Conservation (phyloP, 495 filamentous ascomycete genomes). For the Daldinia concentrica region DNA sequence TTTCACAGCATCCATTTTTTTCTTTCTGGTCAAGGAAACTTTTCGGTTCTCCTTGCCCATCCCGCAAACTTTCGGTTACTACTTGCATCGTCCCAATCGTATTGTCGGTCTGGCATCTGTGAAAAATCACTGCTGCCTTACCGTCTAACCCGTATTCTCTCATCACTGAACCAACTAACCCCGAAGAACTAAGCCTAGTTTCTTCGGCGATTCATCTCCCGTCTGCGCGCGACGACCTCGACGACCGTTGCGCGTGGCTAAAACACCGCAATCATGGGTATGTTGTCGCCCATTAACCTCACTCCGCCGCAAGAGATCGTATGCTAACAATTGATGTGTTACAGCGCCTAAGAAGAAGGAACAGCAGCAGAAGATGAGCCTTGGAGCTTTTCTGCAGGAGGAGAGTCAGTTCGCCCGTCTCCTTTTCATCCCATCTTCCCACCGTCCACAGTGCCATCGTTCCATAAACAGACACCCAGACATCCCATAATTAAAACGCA, state of each 20-base stretch:
- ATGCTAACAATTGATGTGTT: constrained; percentile 36
- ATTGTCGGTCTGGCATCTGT: constrained; percentile 15
- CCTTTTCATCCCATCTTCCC: constrained; percentile 31
- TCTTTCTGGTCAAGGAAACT: constrained; percentile 35
- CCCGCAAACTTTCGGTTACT: constrained; percentile 25
- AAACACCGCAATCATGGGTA: constrained; percentile 88
- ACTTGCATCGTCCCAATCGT: constrained; percentile 23
- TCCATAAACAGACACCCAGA: not conserved
- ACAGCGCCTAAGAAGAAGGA: constrained; percentile 89
- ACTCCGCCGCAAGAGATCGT: constrained; percentile 11
- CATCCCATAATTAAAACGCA: constrained; percentile 6
- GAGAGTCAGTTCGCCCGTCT: constrained; percentile 68
- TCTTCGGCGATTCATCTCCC: constrained; percentile 39
- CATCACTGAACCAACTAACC: not conserved
- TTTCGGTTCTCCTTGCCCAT: constrained; percentile 34
- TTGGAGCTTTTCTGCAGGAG: constrained; percentile 89
- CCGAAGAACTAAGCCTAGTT: constrained; percentile 30
- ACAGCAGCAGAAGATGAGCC: constrained; percentile 89
- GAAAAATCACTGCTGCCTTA: constrained; percentile 18
- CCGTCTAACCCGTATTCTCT: constrained; percentile 3
- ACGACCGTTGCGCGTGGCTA: constrained; percentile 53
- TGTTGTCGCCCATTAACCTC: constrained; percentile 51
- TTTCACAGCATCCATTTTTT: constrained; percentile 36
- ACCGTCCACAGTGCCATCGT: constrained; percentile 22
- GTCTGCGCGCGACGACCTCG: constrained; percentile 58